Conservation (phyloP, 2,329 filamentous ascomycete species). For the Sporothrix curviconia region DNA sequence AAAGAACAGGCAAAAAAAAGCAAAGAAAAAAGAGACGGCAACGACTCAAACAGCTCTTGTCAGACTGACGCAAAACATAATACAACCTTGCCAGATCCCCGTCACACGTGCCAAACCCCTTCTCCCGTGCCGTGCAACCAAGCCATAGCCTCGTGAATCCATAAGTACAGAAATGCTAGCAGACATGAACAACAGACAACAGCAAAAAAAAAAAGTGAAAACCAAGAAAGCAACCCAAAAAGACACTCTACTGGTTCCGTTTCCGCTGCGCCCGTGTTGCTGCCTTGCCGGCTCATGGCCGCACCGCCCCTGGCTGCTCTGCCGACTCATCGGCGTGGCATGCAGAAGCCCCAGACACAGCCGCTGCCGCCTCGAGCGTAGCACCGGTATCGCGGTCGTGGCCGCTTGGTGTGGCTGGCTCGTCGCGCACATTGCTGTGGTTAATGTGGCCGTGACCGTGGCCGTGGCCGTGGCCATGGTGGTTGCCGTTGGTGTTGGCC, state of each 20-base stretch:
- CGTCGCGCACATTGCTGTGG: conserved; percentile 39
- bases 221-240: neutral
- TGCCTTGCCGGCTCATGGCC: conserved; percentile 51
- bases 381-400: neutral
- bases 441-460: conserved; percentile 19
- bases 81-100: neutral
- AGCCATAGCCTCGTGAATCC: neutral
- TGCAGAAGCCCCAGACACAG: neutral
- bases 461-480: neutral
- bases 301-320: conserved; percentile 50
- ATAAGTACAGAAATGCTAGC: neutral
- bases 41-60: neutral
- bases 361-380: conserved; percentile 20
- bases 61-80: neutral
- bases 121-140: neutral
- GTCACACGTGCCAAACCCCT: neutral
- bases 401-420: conserved; percentile 30
- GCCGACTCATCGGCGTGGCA: conserved; percentile 46
- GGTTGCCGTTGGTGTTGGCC: no score
- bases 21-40: neutral
- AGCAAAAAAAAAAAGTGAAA: neutral
- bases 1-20: neutral
- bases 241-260: conserved; percentile 14
- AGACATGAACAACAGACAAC: neutral
- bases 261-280: conserved; percentile 28